Evolutionary conservation across 352 stramenopile genomes (phyloP).

Genomic region (Phytophthora tubulina): DNA sequence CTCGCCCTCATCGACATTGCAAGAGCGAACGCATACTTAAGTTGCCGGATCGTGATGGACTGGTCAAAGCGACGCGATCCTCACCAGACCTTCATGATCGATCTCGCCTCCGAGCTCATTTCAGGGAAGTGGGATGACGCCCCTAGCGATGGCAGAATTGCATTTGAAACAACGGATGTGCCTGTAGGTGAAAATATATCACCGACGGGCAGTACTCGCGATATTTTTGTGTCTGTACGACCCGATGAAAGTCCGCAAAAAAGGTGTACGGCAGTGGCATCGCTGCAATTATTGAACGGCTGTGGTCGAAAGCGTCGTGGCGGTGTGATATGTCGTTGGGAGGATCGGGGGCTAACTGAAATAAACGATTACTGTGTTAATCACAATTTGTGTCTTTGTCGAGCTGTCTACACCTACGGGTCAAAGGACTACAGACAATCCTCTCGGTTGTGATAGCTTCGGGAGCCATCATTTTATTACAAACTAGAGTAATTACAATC

Average conservation of each 20-base stretch:
- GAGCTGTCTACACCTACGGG: constrained; percentile 5
- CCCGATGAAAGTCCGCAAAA: neutral
- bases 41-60: neutral
- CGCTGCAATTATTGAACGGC: constrained; percentile 1
- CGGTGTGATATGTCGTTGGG: constrained; percentile 38
- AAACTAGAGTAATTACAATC: no score
- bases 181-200: no score
- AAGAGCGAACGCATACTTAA: neutral
- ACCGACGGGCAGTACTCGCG: no score
- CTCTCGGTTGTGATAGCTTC: no score
- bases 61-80: neutral
- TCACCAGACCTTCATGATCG: neutral
- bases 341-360: constrained; percentile 27
- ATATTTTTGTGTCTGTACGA: no score
- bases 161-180: no score
- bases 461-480: no score
- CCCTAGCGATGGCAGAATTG: no score
- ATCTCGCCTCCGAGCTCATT: no score
- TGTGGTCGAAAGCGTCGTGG: constrained; percentile 13
- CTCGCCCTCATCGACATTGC: neutral
- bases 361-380: constrained; percentile 34
- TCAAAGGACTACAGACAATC: constrained; percentile 10
- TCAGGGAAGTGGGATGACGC: no score
- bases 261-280: constrained; percentile 12
- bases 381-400: constrained; percentile 31